phyloP scores from a whole-genome alignment of 169 alveolate genomes.

The Plasmodium sp. region DNA sequence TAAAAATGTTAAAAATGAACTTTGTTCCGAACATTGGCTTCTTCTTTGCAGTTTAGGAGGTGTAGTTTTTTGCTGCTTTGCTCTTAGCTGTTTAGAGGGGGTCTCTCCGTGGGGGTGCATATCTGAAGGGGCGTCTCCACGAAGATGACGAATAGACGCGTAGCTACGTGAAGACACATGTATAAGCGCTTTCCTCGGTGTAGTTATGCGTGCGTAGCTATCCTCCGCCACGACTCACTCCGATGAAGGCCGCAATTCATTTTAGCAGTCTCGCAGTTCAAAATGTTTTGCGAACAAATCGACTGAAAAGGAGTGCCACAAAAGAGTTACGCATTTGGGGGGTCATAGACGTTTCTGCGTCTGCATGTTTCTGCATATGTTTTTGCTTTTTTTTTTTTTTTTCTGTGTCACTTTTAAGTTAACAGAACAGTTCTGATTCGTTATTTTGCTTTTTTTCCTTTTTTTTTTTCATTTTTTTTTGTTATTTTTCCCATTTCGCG shows the following conservation, averaged over 20 bases:
- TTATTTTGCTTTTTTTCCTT: not conserved
- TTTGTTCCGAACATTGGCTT: slow-evolving; percentile 68
- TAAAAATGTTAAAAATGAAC: slow-evolving; percentile 45
- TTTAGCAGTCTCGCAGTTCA: not conserved
- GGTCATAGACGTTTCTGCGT: not conserved
- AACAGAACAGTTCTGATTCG: slow-evolving; percentile 23
- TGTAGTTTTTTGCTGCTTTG: not conserved
- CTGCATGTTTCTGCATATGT: not conserved
- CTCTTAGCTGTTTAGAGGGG: not conserved
- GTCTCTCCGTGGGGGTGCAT: not conserved
- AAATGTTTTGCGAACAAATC: not conserved
- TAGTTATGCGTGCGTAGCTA: not conserved
- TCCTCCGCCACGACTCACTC: not conserved
- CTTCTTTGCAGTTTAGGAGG: not conserved
- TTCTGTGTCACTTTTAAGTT: not conserved
- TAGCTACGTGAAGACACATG: not conserved
- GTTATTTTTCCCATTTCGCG: not conserved
- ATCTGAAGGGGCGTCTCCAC: not conserved
- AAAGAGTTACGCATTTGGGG: not conserved
- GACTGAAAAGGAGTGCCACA: not conserved
- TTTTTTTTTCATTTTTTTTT: not conserved
- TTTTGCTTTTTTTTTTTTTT: not conserved
- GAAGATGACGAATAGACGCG: not conserved
- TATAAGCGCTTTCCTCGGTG: not conserved
- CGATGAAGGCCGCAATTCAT: not conserved